phyloP scores from a whole-genome alignment of 176 grass and related monocot genomes.

The Coix lacrymajobi region DNA sequence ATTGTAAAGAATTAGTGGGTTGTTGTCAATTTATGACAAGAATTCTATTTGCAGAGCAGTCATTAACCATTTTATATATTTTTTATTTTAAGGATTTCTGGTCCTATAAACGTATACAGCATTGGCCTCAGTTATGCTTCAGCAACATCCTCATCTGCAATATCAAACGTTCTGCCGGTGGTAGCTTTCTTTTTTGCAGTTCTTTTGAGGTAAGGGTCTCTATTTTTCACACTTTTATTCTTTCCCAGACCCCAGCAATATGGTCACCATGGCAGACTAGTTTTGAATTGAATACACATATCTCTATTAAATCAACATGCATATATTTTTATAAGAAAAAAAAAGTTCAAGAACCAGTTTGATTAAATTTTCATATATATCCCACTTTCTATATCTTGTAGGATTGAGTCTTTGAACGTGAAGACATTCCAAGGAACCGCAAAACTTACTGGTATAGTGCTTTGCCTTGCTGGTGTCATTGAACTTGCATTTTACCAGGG shows the following conservation, averaged over 20 bases:
- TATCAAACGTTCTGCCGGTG: slow-evolving; percentile 25
- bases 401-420: slow-evolving; percentile 49
- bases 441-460: slow-evolving; percentile 24
- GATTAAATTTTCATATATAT: background rate
- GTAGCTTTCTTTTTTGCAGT: slow-evolving; percentile 35
- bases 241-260: background rate
- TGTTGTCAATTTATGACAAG: too few species aligned
- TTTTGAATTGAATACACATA: too few species aligned
- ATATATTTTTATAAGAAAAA: too few species aligned
- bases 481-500: slow-evolving; percentile 58
- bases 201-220: background rate
- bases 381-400: background rate
- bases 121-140: slow-evolving; percentile 41
- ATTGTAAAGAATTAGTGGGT: too few species aligned
- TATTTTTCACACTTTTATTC: background rate
- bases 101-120: slow-evolving; percentile 22
- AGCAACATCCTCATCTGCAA: slow-evolving; percentile 30
- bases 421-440: slow-evolving; percentile 36
- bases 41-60: background rate
- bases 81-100: slow-evolving; percentile 30
- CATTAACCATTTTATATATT: too few species aligned
- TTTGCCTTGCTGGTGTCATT: slow-evolving; percentile 30
- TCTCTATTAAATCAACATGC: too few species aligned
- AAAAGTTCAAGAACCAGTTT: too few species aligned
- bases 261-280: too few species aligned